Evolutionary conservation across 768 basidiomycete genomes (phyloP).

Genomic region (Termitomyces sp.): DNA sequence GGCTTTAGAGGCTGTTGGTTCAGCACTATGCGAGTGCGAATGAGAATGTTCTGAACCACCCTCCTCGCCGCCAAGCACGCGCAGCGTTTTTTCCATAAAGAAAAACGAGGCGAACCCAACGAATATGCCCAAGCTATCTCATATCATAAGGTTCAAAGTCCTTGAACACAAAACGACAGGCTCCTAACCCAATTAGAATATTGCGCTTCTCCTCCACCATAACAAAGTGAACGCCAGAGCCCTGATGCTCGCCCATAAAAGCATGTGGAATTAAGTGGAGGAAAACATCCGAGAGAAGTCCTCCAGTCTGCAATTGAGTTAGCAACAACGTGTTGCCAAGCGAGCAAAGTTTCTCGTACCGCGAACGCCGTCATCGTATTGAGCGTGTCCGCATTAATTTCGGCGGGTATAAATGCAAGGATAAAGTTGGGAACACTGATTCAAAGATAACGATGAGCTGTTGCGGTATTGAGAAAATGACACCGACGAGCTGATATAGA

Average conservation of each 20-base stretch:
- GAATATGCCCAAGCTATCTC: slow-evolving; percentile 70
- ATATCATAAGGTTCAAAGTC: not conserved
- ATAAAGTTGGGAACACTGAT: slow-evolving; percentile 89
- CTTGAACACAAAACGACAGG: not conserved
- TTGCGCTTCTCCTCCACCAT: slow-evolving; percentile 91
- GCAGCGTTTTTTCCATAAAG: slow-evolving; percentile 88
- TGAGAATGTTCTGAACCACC: slow-evolving; percentile 57
- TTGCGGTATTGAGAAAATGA: not conserved
- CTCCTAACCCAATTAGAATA: slow-evolving; percentile 76
- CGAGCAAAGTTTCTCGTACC: slow-evolving; percentile 37
- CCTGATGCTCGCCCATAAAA: slow-evolving; percentile 86
- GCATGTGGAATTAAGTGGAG: slow-evolving; percentile 89
- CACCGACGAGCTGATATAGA: slow-evolving; percentile 94
- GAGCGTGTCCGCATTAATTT: slow-evolving; percentile 79
- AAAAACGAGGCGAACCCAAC: slow-evolving; percentile 88
- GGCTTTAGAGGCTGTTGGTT: slow-evolving; percentile 31
- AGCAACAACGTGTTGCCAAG: slow-evolving; percentile 6
- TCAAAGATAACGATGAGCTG: slow-evolving; percentile 12
- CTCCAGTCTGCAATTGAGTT: slow-evolving; percentile 59
- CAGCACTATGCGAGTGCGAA: slow-evolving; percentile 51
- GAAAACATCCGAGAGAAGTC: slow-evolving; percentile 90
- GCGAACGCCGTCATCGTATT: slow-evolving; percentile 96
- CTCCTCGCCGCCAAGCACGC: slow-evolving; percentile 66
- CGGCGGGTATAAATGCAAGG: slow-evolving; percentile 87
- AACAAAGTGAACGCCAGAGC: slow-evolving; percentile 67